A percentile compares a stretch with the other conserved stretches of the same genome.
phyloP scores from a whole-genome alignment of 1,284 basidiomycete genomes.

The Puccinia hordei region DNA sequence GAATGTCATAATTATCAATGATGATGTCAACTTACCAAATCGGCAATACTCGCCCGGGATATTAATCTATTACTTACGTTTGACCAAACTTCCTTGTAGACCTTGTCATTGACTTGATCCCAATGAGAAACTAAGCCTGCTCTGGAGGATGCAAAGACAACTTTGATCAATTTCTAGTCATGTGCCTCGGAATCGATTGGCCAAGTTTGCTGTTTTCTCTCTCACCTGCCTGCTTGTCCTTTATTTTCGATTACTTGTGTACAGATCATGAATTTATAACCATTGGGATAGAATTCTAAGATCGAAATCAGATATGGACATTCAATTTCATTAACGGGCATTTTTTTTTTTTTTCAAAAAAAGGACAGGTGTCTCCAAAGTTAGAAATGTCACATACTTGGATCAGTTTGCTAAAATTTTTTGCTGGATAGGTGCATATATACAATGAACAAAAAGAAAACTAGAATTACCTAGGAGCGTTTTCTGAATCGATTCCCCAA shows the following conservation, averaged over 20 bases:
- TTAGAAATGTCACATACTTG: not conserved
- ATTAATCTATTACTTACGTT: constrained; percentile 16
- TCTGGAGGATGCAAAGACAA: constrained; percentile 9
- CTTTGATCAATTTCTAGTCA: not conserved
- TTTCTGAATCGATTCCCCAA: constrained; percentile 21
- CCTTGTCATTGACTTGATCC: constrained; percentile 31
- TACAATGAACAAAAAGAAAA: too few relatives aligned
- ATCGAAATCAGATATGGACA: not conserved
- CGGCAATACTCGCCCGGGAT: not conserved
- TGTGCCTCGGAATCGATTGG: not conserved
- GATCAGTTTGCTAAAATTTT: not conserved
- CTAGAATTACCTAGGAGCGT: constrained; percentile 21
- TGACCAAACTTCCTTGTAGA: constrained; percentile 36
- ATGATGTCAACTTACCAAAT: not conserved
- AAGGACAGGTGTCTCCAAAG: not conserved
- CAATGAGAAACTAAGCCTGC: constrained; percentile 39
- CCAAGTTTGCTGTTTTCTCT: not conserved
- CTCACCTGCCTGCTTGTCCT: constrained; percentile 43
- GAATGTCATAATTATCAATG: not conserved
- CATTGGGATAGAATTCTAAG: constrained; percentile 26
- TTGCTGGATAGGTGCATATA: too few relatives aligned
- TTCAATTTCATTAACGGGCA: not conserved
- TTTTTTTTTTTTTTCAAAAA: not conserved
- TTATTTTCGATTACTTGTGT: constrained; percentile 40
- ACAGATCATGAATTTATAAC: constrained; percentile 40